Evolutionary conservation across 192 early-diverging fungal genomes (phyloP).

Genomic region (Podila minutissima): DNA sequence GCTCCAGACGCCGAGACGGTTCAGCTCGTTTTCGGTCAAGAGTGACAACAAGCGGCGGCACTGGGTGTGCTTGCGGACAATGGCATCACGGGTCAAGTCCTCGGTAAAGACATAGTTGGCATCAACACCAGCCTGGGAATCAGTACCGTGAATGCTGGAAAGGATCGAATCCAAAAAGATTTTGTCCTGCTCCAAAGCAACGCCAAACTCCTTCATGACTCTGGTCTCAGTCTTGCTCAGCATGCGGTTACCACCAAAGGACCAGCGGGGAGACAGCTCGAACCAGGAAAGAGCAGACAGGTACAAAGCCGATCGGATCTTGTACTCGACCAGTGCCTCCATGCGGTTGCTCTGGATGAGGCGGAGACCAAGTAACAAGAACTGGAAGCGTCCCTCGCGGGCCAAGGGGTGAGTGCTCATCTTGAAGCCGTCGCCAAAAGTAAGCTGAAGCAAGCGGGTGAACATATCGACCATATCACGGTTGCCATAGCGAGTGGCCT

Average conservation of each 20-base stretch:
- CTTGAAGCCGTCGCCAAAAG: slow-evolving; percentile 60
- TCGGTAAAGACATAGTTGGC: slow-evolving; percentile 46
- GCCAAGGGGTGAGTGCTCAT: slow-evolving; percentile 76
- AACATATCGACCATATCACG: slow-evolving; percentile 80
- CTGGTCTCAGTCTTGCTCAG: slow-evolving; percentile 69
- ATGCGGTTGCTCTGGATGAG: slow-evolving; percentile 74
- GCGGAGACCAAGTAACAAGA: slow-evolving; percentile 79
- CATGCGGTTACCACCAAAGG: slow-evolving; percentile 78
- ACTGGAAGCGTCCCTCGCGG: slow-evolving; percentile 81
- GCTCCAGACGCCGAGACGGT: slow-evolving; percentile 85
- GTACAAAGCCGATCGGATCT: slow-evolving; percentile 73
- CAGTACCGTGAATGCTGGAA: slow-evolving; percentile 45
- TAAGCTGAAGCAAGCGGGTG: slow-evolving; percentile 81
- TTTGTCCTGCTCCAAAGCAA: slow-evolving; percentile 68
- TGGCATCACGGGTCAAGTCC: slow-evolving; percentile 61
- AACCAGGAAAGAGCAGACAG: slow-evolving; percentile 88
- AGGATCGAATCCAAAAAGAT: slow-evolving; percentile 64
- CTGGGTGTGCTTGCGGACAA: slow-evolving; percentile 57
- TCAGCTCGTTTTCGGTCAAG: slow-evolving; percentile 90
- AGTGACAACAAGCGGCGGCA: slow-evolving; percentile 77
- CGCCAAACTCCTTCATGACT: slow-evolving; percentile 72
- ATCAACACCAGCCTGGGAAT: slow-evolving; percentile 18
- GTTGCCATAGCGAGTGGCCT: slow-evolving; percentile 78
- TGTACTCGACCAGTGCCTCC: slow-evolving; percentile 72
- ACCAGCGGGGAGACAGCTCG: slow-evolving; percentile 78